Evolutionary conservation across 2,329 filamentous ascomycete species (phyloP).

Genomic region (Zymoseptoria crescenta): DNA sequence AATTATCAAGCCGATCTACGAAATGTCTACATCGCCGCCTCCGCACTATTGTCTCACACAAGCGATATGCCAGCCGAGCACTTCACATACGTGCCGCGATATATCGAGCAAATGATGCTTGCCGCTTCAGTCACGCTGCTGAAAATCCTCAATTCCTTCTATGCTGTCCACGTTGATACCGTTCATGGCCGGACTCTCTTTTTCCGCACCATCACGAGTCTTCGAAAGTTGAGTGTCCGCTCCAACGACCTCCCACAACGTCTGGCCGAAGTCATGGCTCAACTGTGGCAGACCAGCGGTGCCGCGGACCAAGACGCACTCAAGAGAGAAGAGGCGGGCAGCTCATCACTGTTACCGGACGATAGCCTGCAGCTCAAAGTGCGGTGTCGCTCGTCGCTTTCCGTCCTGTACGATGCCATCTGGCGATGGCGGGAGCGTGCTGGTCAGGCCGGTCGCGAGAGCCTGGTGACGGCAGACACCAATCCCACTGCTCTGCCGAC

Average conservation of each 20-base stretch:
- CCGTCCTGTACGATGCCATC: conserved; percentile 73
- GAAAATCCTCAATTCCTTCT: conserved; percentile 69
- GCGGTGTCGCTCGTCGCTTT: conserved; percentile 78
- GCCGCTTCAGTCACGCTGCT: conserved; percentile 69
- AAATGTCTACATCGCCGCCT: conserved; percentile 65
- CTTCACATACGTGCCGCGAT: conserved; percentile 60
- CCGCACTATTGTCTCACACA: conserved; percentile 62
- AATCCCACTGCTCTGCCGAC: conserved; percentile 56
- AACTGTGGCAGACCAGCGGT: conserved; percentile 64
- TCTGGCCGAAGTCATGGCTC: conserved; percentile 75
- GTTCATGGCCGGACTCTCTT: conserved; percentile 62
- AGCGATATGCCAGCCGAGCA: conserved; percentile 50
- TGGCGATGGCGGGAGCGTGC: conserved; percentile 80
- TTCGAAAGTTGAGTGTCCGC: conserved; percentile 65
- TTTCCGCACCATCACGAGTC: conserved; percentile 60
- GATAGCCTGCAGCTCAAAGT: conserved; percentile 72
- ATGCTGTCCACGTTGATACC: conserved; percentile 63
- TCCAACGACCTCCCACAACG: conserved; percentile 74
- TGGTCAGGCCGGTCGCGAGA: conserved; percentile 38
- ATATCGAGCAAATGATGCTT: conserved; percentile 80
- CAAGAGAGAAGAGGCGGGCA: conserved; percentile 23
- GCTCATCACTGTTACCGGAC: conserved; percentile 34
- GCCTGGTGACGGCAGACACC: conserved; percentile 58
- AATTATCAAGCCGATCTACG: conserved; percentile 68
- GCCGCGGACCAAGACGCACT: conserved; percentile 24